Percentiles rank a stretch among this genome's conserved stretches.
Conservation (phyloP, 139 green algal genomes). For the Choricystis sp. region DNA sequence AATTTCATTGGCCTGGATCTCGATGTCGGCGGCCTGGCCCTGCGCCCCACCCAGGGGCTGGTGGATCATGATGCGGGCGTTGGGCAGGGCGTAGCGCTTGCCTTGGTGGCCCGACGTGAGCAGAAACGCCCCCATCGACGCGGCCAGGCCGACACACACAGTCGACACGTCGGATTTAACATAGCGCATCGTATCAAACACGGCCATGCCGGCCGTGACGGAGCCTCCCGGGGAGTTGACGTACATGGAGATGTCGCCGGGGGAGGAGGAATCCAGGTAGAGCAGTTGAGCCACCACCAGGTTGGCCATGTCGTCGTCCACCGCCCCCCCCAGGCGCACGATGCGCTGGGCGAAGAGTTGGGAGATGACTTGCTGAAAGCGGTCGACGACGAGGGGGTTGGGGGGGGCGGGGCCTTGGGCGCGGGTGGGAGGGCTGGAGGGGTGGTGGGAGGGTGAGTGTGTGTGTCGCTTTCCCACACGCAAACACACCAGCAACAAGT, state of each 20-base stretch:
- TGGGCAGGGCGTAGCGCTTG: conserved; percentile 93
- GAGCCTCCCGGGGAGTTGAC: conserved; percentile 95
- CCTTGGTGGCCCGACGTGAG: conserved; percentile 81
- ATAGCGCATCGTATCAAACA: conserved; percentile 99
- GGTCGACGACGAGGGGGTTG: conserved; percentile 83
- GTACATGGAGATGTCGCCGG: conserved; percentile 93
- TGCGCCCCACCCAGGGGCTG: conserved; percentile 95
- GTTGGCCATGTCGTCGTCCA: conserved; percentile 99
- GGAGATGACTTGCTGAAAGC: conserved; percentile 92
- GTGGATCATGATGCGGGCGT: conserved; percentile 99
- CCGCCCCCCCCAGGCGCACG: conserved; percentile 82
- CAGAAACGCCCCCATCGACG: conserved; percentile 97
- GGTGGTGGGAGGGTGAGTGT: neutral
- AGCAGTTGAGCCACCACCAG: conserved; percentile 95
- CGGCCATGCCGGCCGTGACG: conserved; percentile 94
- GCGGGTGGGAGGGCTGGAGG: conserved; percentile 9
- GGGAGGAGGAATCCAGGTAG: conserved; percentile 74
- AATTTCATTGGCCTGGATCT: conserved; percentile 99
- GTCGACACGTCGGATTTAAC: conserved; percentile 88
- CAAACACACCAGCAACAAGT: no score
- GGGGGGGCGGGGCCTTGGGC: conserved; percentile 52
- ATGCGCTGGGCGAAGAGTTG: conserved; percentile 94
- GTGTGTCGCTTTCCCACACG: neutral
- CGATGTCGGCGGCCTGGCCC: conserved; percentile 98
- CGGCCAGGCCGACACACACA: conserved; percentile 93